Percentiles rank a stretch among this genome's conserved stretches.
phyloP scores from a whole-genome alignment of 495 filamentous ascomycete genomes.

The Emericellopsis terricola region DNA sequence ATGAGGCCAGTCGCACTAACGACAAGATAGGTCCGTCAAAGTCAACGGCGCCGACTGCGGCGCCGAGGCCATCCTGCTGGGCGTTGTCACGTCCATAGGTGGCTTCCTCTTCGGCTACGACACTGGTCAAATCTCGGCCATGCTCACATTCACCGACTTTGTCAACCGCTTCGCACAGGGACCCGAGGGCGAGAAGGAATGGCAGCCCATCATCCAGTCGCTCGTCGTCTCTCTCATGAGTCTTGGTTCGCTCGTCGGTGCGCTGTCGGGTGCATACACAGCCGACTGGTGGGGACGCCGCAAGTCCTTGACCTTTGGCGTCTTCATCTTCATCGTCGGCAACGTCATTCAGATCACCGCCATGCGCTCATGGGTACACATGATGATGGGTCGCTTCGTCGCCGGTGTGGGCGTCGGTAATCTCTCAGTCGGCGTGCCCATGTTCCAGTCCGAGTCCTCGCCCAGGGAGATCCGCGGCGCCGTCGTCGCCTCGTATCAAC shows the following conservation, averaged over 20 bases:
- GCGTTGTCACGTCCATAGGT: constrained; percentile 37
- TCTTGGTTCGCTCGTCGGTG: constrained; percentile 20
- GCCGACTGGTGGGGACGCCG: constrained; percentile 21
- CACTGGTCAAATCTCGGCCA: constrained; percentile 41
- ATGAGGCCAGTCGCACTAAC: no score
- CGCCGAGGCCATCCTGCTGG: constrained; percentile 16
- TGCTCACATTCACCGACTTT: constrained; percentile 41
- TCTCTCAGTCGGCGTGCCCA: constrained; percentile 42
- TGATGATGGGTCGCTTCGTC: constrained; percentile 32
- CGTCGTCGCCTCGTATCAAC: constrained; percentile 44
- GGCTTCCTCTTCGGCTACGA: constrained; percentile 64
- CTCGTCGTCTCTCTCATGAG: constrained; percentile 28
- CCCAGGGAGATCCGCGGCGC: constrained; percentile 47
- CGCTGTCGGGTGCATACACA: constrained; percentile 17
- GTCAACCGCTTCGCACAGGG: constrained; percentile 21
- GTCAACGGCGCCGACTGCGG: constrained; percentile 18
- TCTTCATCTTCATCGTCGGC: constrained; percentile 17
- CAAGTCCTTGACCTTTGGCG: constrained; percentile 17
- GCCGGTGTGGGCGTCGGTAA: constrained; percentile 49
- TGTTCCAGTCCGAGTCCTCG: constrained; percentile 35
- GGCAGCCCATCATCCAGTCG: constrained; percentile 17
- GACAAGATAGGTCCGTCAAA: constrained; percentile 14
- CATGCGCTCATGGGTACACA: constrained; percentile 22
- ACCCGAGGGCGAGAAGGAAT: constrained; percentile 10
- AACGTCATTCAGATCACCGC: constrained; percentile 42